A percentile compares a stretch with the other conserved stretches of the same genome.
phyloP scores from a whole-genome alignment of 441 rosid genomes.

The Gossypium schwendimanii region DNA sequence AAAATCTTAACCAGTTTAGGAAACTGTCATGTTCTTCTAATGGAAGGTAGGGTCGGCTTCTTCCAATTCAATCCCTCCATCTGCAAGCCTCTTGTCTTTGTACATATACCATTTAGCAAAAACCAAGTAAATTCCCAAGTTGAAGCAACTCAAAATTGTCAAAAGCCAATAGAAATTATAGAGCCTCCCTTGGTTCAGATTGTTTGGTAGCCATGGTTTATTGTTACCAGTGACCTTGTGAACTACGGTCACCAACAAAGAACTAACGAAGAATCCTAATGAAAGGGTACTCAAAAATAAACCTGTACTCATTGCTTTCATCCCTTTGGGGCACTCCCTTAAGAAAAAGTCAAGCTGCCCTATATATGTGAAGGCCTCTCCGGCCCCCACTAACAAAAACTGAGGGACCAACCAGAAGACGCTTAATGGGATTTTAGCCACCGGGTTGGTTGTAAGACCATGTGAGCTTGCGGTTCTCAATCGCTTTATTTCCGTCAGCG shows the following conservation, averaged over 20 bases:
- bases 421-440: conserved; percentile 48
- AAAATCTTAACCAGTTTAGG: not conserved
- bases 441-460: conserved; percentile 30
- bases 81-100: conserved; percentile 72
- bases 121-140: conserved; percentile 39
- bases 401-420: conserved; percentile 81
- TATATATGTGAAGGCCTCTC: conserved; percentile 74
- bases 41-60: conserved; percentile 47
- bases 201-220: conserved; percentile 73
- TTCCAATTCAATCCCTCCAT: conserved; percentile 56
- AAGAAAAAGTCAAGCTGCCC: conserved; percentile 89
- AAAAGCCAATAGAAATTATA: conserved; percentile 78
- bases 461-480: conserved; percentile 32
- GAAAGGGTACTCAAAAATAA: conserved; percentile 76
- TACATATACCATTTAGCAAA: conserved; percentile 80
- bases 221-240: conserved; percentile 42
- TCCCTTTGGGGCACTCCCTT: conserved; percentile 89
- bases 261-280: conserved; percentile 72
- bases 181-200: conserved; percentile 69
- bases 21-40: not conserved
- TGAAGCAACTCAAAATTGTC: conserved; percentile 51
- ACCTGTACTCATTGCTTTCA: conserved; percentile 95
- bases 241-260: conserved; percentile 60
- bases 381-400: conserved; percentile 71
- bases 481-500: conserved; percentile 59